These are phyloP conservation scores for Diospyros lotus DNA, from an alignment of 148 eudicot species.

Conservation along the genomic window DNA sequence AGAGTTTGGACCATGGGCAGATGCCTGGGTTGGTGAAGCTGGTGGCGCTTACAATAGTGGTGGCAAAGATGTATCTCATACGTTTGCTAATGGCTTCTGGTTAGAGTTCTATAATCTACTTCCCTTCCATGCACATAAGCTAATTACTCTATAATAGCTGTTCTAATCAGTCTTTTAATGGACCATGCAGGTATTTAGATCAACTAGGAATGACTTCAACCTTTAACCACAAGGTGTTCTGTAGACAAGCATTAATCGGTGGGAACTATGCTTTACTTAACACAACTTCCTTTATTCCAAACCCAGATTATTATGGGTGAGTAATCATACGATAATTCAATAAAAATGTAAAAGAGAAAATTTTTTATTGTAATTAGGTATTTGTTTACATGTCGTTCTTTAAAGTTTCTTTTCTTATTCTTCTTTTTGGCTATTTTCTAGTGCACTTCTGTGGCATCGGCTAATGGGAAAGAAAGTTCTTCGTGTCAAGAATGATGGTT, in stretches of 20 bases:
- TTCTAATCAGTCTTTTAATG: background rate
- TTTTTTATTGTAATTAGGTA: background rate
- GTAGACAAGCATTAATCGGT: conserved; percentile 76
- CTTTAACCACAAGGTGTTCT: conserved; percentile 67
- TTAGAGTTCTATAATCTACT: conserved; percentile 21
- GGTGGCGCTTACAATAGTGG: conserved; percentile 97
- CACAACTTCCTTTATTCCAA: conserved; percentile 56
- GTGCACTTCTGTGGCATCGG: conserved; percentile 81
- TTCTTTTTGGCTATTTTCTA: conserved; percentile 14
- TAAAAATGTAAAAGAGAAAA: background rate
- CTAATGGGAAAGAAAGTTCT: conserved; percentile 90
- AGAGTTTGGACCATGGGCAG: conserved; percentile 72
- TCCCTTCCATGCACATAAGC: background rate
- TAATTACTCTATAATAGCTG: background rate
- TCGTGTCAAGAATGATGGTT: conserved; percentile 37
- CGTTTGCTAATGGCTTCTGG: conserved; percentile 88
- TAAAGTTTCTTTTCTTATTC: background rate
- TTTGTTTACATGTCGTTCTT: background rate
- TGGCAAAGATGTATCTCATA: conserved; percentile 55
- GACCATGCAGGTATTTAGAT: conserved; percentile 63
- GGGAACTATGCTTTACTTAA: conserved; percentile 80
- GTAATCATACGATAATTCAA: background rate
- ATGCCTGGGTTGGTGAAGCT: conserved; percentile 95
- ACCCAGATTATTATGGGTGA: conserved; percentile 85
- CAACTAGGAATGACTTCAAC: conserved; percentile 74